Conservation (phyloP, 1,284 basidiomycete species). For the Pseudozyma hubeiensis region DNA sequence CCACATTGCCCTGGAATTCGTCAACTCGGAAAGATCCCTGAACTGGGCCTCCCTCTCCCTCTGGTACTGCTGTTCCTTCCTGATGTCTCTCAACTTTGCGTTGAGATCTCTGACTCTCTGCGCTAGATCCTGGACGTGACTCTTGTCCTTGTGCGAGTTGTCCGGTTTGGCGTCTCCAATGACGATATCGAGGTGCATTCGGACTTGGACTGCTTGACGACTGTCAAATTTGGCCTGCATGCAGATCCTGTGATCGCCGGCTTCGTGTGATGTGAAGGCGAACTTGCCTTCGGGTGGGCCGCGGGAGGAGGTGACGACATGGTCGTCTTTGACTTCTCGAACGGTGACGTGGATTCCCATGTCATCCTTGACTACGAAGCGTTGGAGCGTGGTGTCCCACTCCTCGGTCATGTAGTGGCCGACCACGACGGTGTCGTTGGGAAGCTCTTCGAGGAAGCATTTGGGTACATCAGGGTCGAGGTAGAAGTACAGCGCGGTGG, state of each 20-base stretch:
- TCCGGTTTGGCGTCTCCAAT: constrained; percentile 88
- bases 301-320: constrained; percentile 78
- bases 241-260: constrained; percentile 97
- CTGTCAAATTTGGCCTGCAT: constrained; percentile 78
- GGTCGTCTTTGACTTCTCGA: constrained; percentile 53
- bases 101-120: constrained; percentile 90
- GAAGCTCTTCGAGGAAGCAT: constrained; percentile 97
- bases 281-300: constrained; percentile 91
- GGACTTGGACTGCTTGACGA: constrained; percentile 81
- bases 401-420: constrained; percentile 80
- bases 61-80: constrained; percentile 97
- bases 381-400: constrained; percentile 81
- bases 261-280: constrained; percentile 95
- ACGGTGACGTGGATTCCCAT: constrained; percentile 91
- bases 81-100: constrained; percentile 88
- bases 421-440: constrained; percentile 95
- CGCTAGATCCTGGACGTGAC: constrained; percentile 86
- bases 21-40: constrained; percentile 85
- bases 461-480: constrained; percentile 68
- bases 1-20: constrained; percentile 90
- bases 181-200: constrained; percentile 92
- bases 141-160: constrained; percentile 60
- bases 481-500: constrained; percentile 70
- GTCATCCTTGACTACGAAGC: constrained; percentile 79
- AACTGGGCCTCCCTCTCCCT: constrained; percentile 90